A percentile compares a stretch with the other conserved stretches of the same genome.
These are phyloP conservation scores for Cucumis cinereus DNA, from an alignment of 306 rosid genomes.

Conservation along the genomic window DNA sequence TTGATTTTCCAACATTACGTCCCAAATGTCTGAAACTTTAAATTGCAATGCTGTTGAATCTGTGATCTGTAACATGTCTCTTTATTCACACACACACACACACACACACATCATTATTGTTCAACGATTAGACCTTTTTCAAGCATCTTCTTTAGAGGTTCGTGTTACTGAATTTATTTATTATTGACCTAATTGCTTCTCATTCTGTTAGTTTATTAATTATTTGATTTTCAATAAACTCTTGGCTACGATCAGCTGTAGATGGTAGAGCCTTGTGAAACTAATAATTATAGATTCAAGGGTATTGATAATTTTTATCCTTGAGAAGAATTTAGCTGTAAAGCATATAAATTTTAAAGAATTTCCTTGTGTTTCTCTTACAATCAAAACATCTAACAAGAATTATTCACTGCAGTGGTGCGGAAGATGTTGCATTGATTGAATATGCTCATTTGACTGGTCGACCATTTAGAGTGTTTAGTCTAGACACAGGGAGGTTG, in stretches of 20 bases:
- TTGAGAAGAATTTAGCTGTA: too few relatives aligned
- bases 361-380: not conserved
- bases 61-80: not conserved
- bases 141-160: not conserved
- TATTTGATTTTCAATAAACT: too few relatives aligned
- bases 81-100: too few relatives aligned
- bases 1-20: not conserved
- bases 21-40: not conserved
- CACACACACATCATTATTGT: not conserved
- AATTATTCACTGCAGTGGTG: slow-evolving; percentile 50
- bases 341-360: not conserved
- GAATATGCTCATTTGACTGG: slow-evolving; percentile 95
- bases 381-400: not conserved
- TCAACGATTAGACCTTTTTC: not conserved
- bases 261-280: not conserved
- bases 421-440: slow-evolving; percentile 89
- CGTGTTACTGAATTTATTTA: too few relatives aligned
- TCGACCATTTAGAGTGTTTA: slow-evolving; percentile 73
- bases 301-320: too few relatives aligned
- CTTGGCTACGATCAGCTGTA: not conserved
- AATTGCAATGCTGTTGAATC: not conserved
- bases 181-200: too few relatives aligned
- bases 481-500: slow-evolving; percentile 86
- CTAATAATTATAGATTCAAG: not conserved
- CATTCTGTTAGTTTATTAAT: too few relatives aligned